Conservation (phyloP, 2,329 filamentous ascomycete species). For the Aspergillus sergii region DNA sequence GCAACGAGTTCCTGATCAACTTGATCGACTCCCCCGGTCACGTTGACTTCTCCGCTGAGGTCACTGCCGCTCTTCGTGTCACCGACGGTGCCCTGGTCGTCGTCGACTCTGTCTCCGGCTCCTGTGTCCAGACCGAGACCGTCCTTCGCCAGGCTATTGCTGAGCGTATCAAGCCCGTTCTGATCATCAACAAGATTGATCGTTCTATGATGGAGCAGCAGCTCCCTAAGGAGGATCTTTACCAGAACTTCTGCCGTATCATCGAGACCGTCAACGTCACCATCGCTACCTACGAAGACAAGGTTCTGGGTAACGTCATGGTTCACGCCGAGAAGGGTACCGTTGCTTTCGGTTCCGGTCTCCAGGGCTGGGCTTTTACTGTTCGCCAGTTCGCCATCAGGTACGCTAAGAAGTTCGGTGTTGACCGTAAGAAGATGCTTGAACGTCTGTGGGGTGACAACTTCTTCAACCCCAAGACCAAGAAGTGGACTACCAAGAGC, state of each 20-base stretch:
- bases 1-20: conserved; percentile 99
- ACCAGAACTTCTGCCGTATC: conserved; percentile 99
- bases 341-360: conserved; percentile 98
- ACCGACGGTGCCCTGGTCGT: conserved; percentile 99
- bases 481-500: conserved; percentile 95
- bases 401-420: conserved; percentile 99
- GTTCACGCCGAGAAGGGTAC: conserved; percentile 98
- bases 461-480: conserved; percentile 99
- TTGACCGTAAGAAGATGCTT: conserved; percentile 99
- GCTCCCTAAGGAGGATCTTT: conserved; percentile 97
- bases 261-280: conserved; percentile 99
- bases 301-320: conserved; percentile 94
- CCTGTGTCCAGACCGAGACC: conserved; percentile 99
- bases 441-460: conserved; percentile 99
- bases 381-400: conserved; percentile 93
- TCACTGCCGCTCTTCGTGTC: conserved; percentile 99
- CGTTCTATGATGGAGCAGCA: conserved; percentile 98
- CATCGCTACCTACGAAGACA: conserved; percentile 98
- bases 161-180: conserved; percentile 99
- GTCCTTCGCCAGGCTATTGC: conserved; percentile 97
- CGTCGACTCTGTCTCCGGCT: conserved; percentile 99
- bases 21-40: conserved; percentile 99
- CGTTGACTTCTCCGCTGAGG: conserved; percentile 99
- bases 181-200: conserved; percentile 99
- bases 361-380: conserved; percentile 99